Evolutionary conservation across 2,329 filamentous ascomycete species (phyloP), one percentile per base, ranked within the genome.

Genomic region (Penicillium hordei): DNA sequence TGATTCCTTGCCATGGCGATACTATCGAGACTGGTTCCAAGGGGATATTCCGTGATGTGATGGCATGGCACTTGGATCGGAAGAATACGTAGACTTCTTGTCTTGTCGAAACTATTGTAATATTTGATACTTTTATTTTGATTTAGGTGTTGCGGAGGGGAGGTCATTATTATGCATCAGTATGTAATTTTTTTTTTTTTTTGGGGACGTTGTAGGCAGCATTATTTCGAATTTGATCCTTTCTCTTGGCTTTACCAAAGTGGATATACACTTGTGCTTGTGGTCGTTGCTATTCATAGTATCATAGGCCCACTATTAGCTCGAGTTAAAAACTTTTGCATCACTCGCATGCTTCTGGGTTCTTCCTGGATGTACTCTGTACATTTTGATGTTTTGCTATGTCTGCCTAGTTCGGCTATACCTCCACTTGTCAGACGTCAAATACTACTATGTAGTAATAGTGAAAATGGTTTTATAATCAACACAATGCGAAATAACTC

Each of bases 1-100:
- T 97, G 50, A 87, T 99, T 59, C 92, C 93, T 0, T 97, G 93
- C 73, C 94, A 99, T 76, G 94, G 94, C 9, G 94, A 99, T 77
- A 87, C 90, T 17, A 86, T 97, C 64, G 88, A 94, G 73, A 82
- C 72, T 1, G 83, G 81, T 4, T 92, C 84, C 10, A 96, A 95
- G 81, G 83, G 82, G 12, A 79, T 90, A 17, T 96, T 93, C 64
- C 79, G 83, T 68, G 90, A 89, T 73, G 81, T 95, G 13, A 91
- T 96, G 76, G 83, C 83, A 67, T 97, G 93, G 92, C 90, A 95
- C 78, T 72, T 96, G 70, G 77, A 73, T 48, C 70, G 72, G 55
- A 73, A 73, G 54, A 55, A 58, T 54, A 40, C 59, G 17, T 68
- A 46, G 58, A 27, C 13, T 44, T 17, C 43, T 17, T 31, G 8